These are phyloP conservation scores for Rhizopogon rudus DNA, from an alignment of 768 basidiomycete genomes.

Conservation along the genomic window DNA sequence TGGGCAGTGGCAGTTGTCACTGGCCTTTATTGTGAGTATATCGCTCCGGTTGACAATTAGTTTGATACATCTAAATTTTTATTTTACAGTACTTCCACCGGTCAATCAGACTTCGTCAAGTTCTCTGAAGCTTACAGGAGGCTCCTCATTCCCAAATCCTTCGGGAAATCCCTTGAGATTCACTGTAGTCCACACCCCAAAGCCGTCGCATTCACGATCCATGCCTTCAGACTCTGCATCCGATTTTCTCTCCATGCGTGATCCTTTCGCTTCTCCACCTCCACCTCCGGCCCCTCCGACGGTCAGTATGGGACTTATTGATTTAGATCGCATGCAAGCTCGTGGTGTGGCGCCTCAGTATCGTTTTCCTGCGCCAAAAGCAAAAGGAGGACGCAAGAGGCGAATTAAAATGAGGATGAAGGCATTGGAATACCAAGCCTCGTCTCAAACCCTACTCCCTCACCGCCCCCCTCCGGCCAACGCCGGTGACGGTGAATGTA, in stretches of 20 bases:
- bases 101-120: background rate
- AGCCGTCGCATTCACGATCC: slow-evolving; percentile 16
- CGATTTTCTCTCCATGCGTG: slow-evolving; percentile 29
- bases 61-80: background rate
- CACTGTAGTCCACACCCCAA: slow-evolving; percentile 5
- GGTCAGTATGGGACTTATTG: slow-evolving; percentile 18
- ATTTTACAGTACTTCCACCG: background rate
- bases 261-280: slow-evolving; percentile 26
- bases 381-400: slow-evolving; percentile 15
- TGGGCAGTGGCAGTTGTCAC: slow-evolving; percentile 19
- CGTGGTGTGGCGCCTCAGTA: slow-evolving; percentile 23
- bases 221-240: slow-evolving; percentile 21
- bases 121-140: background rate
- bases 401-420: slow-evolving; percentile 12
- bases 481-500: slow-evolving; percentile 3
- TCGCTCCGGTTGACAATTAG: background rate
- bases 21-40: slow-evolving; percentile 18
- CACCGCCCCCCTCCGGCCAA: slow-evolving; percentile 10
- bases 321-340: slow-evolving; percentile 20
- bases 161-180: background rate
- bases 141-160: background rate
- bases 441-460: slow-evolving; percentile 20
- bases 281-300: slow-evolving; percentile 27
- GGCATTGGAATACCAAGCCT: slow-evolving; percentile 21
- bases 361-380: slow-evolving; percentile 28